These are phyloP conservation scores for Elongisporangium prolatum DNA, from an alignment of 352 stramenopile genomes.

Conservation along the genomic window DNA sequence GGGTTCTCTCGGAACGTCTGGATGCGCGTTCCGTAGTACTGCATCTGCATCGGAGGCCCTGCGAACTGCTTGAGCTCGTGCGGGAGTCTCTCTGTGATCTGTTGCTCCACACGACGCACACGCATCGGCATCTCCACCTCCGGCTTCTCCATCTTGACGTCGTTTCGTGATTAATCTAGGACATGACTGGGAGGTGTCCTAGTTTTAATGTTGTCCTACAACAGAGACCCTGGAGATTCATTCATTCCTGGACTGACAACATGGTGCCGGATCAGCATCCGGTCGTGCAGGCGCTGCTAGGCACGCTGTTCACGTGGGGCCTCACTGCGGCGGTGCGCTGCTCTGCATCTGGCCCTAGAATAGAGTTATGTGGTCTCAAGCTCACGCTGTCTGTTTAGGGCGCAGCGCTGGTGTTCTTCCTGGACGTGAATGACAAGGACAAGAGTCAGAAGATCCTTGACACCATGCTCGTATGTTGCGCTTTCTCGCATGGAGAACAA, in stretches of 20 bases:
- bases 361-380: too few species aligned
- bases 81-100: slow-evolving; percentile 33
- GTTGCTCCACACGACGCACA: slow-evolving; percentile 51
- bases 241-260: not conserved
- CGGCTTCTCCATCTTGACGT: not conserved
- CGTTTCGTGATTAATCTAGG: not conserved
- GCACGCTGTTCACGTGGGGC: slow-evolving; percentile 81
- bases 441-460: slow-evolving; percentile 82
- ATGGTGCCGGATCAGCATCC: slow-evolving; percentile 80
- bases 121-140: slow-evolving; percentile 31
- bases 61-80: slow-evolving; percentile 38
- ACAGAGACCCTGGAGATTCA: too few species aligned
- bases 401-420: slow-evolving; percentile 73
- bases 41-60: slow-evolving; percentile 46
- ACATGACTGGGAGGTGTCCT: not conserved
- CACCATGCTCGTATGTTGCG: slow-evolving; percentile 50
- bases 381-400: slow-evolving; percentile 22
- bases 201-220: too few species aligned
- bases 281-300: slow-evolving; percentile 74
- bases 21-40: slow-evolving; percentile 55
- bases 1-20: slow-evolving; percentile 61
- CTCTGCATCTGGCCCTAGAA: too few species aligned
- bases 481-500: not conserved
- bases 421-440: slow-evolving; percentile 72
- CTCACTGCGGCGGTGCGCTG: slow-evolving; percentile 65